Percentiles rank a stretch among this genome's conserved stretches.
Evolutionary conservation across 139 green algal species (phyloP).

Genomic region (Picochlorum sp.): DNA sequence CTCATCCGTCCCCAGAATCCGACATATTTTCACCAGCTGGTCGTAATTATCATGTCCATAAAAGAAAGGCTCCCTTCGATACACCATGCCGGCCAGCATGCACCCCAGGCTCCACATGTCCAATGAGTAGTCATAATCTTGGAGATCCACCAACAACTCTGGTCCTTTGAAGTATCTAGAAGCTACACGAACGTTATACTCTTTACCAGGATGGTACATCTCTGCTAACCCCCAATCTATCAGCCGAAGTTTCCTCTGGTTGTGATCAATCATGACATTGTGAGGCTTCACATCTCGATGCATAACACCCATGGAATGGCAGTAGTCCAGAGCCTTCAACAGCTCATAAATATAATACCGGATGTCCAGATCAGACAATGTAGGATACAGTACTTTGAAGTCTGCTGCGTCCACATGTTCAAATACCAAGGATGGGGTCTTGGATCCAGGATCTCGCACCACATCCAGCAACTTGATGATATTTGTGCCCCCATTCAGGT

Average conservation of each 20-base stretch:
- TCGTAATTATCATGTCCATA: slow-evolving; percentile 98
- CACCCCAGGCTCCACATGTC: slow-evolving; percentile 94
- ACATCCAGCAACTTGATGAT: slow-evolving; percentile 96
- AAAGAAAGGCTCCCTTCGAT: slow-evolving; percentile 99
- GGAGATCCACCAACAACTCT: slow-evolving; percentile 95
- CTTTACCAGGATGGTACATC: slow-evolving; percentile 90
- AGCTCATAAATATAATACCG: slow-evolving; percentile 97
- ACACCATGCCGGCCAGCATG: slow-evolving; percentile 81
- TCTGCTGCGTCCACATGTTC: slow-evolving; percentile 94
- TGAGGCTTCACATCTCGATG: slow-evolving; percentile 78
- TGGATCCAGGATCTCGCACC: slow-evolving; percentile 84
- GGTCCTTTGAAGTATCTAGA: slow-evolving; percentile 96
- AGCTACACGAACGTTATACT: slow-evolving; percentile 98
- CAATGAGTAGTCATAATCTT: slow-evolving; percentile 97
- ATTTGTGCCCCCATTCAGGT: slow-evolving; percentile 91
- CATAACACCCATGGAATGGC: slow-evolving; percentile 89
- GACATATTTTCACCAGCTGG: slow-evolving; percentile 97
- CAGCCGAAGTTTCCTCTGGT: slow-evolving; percentile 78
- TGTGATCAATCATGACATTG: slow-evolving; percentile 98
- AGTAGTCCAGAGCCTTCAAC: slow-evolving; percentile 94
- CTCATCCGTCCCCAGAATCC: slow-evolving; percentile 90
- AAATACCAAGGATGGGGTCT: slow-evolving; percentile 94
- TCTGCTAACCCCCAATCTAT: slow-evolving; percentile 99
- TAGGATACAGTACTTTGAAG: slow-evolving; percentile 94
- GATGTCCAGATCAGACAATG: slow-evolving; percentile 91